Evolutionary conservation across 257 asterid species (phyloP).

Genomic region (Rauvolfia tetraphylla): DNA sequence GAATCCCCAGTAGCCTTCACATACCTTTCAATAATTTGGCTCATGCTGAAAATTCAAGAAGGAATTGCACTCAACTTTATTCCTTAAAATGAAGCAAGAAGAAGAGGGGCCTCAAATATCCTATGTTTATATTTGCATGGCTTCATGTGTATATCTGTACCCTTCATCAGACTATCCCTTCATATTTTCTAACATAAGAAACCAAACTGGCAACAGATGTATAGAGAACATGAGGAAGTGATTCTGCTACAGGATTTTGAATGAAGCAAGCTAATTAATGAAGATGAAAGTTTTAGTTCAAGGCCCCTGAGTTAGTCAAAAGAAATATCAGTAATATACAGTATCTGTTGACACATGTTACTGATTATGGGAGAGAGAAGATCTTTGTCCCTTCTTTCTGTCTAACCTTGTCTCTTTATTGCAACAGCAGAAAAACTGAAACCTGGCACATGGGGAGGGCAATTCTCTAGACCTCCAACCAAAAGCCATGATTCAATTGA

Average conservation of each 20-base stretch:
- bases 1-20: slow-evolving; percentile 42
- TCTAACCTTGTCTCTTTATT: neutral
- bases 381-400: neutral
- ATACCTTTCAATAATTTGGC: slow-evolving; percentile 61
- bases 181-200: neutral
- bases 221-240: neutral
- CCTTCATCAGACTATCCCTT: neutral
- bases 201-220: neutral
- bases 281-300: neutral
- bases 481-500: neutral
- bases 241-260: neutral
- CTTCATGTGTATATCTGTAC: neutral
- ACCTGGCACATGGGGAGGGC: slow-evolving; percentile 2
- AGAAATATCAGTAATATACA: slow-evolving; percentile 16
- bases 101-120: neutral
- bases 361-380: neutral
- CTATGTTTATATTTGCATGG: neutral
- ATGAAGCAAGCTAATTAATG: slow-evolving; percentile 11
- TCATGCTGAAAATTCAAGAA: slow-evolving; percentile 47
- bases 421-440: neutral
- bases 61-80: neutral
- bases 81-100: neutral
- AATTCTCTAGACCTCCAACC: neutral
- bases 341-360: neutral
- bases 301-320: slow-evolving; percentile 18